phyloP scores from a whole-genome alignment of 768 basidiomycete genomes.

The Mycena galericulata region DNA sequence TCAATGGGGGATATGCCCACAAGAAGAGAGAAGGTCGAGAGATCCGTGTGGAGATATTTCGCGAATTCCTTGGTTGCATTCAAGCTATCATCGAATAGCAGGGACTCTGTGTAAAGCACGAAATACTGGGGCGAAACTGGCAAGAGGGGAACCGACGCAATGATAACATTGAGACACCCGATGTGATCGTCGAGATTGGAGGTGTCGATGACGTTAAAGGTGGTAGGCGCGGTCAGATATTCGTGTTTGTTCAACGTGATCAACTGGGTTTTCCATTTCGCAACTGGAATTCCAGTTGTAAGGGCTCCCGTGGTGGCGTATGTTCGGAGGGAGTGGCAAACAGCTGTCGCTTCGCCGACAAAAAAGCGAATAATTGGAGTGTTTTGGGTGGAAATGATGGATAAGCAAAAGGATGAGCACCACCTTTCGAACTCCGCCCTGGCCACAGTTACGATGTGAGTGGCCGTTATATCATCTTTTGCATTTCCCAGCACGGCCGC shows the following conservation, averaged over 20 bases:
- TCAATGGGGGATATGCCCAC: constrained; percentile 54
- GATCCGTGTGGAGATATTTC: constrained; percentile 49
- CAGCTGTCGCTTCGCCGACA: constrained; percentile 53
- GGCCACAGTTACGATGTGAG: background rate
- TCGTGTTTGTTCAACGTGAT: constrained; percentile 48
- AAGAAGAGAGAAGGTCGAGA: constrained; percentile 54
- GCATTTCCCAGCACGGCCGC: constrained; percentile 8
- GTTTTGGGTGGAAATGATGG: background rate
- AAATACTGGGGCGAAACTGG: constrained; percentile 40
- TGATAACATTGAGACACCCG: constrained; percentile 58
- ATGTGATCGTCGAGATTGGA: constrained; percentile 62
- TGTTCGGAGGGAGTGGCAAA: constrained; percentile 51
- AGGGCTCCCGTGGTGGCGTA: constrained; percentile 33
- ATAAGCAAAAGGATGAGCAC: constrained; percentile 36
- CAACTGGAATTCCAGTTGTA: constrained; percentile 44
- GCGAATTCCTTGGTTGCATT: constrained; percentile 47
- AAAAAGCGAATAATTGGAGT: constrained; percentile 51
- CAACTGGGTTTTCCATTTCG: constrained; percentile 48
- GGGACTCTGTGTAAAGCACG: constrained; percentile 56
- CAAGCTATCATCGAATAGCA: constrained; percentile 45
- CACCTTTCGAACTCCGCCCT: constrained; percentile 25
- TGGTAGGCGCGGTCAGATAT: constrained; percentile 49
- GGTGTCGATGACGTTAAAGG: constrained; percentile 61
- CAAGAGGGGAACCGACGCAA: constrained; percentile 52
- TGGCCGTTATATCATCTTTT: constrained; percentile 21